phyloP scores from a whole-genome alignment of 2,329 filamentous ascomycete species.

The Cryoendolithus antarcticus region DNA sequence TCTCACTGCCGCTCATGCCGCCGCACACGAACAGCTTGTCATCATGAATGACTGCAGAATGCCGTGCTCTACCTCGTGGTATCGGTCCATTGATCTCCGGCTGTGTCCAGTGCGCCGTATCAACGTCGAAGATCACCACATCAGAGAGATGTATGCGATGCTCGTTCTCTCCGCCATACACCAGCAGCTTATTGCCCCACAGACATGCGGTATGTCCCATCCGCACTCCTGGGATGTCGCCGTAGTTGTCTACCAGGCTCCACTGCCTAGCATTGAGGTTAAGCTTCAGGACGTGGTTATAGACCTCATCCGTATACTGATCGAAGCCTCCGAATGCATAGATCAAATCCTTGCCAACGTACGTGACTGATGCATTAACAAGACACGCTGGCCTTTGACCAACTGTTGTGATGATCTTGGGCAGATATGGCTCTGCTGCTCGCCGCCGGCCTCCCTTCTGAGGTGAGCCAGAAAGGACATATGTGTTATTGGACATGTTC shows the following conservation, averaged over 20 bases:
- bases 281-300: slow-evolving; percentile 88
- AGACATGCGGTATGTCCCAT: slow-evolving; percentile 98
- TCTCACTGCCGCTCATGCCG: slow-evolving; percentile 88
- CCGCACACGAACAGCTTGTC: slow-evolving; percentile 94
- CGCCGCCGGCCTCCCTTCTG: slow-evolving; percentile 47
- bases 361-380: slow-evolving; percentile 97
- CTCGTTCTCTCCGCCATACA: slow-evolving; percentile 97
- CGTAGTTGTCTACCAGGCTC: slow-evolving; percentile 96
- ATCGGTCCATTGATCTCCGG: slow-evolving; percentile 74
- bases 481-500: slow-evolving; percentile 53
- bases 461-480: slow-evolving; percentile 82
- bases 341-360: slow-evolving; percentile 93
- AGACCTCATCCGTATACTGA: slow-evolving; percentile 96
- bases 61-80: slow-evolving; percentile 79
- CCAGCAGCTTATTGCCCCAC: slow-evolving; percentile 88
- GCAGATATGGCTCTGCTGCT: slow-evolving; percentile 64
- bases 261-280: slow-evolving; percentile 83
- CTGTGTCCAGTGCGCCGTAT: slow-evolving; percentile 89
- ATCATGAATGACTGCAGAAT: slow-evolving; percentile 87
- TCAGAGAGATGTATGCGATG: slow-evolving; percentile 92
- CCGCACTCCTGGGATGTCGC: slow-evolving; percentile 88
- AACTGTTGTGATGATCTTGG: slow-evolving; percentile 56
- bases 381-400: slow-evolving; percentile 72
- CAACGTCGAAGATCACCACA: slow-evolving; percentile 88
- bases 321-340: slow-evolving; percentile 98